Percentiles rank a stretch among this genome's conserved stretches.
Conservation (phyloP, 129 eudicot genomes). For the Pseudognaphalium luteoalbum region DNA sequence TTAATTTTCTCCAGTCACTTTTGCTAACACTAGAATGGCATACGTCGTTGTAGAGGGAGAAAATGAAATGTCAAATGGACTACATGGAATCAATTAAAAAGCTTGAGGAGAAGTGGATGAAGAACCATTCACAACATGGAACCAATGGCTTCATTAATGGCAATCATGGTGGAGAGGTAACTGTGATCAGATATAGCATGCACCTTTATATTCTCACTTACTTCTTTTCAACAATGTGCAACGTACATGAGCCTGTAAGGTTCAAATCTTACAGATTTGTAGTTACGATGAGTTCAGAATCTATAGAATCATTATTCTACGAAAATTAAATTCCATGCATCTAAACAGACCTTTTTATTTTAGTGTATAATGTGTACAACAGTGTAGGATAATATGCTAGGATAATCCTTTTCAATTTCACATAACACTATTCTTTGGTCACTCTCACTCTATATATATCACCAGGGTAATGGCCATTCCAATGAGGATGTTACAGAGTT, state of each 20-base stretch:
- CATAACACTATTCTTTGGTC: constrained; percentile 15
- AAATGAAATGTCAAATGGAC: constrained; percentile 92
- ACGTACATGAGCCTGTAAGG: neutral
- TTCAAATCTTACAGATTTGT: neutral
- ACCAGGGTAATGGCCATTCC: constrained; percentile 44
- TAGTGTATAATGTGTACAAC: neutral
- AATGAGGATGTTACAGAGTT: constrained; percentile 59
- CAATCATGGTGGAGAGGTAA: constrained; percentile 56
- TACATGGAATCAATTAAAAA: constrained; percentile 96
- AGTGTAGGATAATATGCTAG: neutral
- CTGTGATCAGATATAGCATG: constrained; percentile 10
- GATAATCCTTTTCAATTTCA: neutral
- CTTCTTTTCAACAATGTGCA: neutral
- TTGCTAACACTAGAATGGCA: constrained; percentile 14
- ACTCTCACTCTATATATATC: constrained; percentile 10
- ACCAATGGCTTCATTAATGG: constrained; percentile 56
- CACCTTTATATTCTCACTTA: neutral
- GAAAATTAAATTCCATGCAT: neutral
- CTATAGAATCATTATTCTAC: neutral
- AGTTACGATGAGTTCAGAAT: neutral
- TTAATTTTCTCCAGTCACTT: constrained; percentile 16
- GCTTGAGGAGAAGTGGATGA: constrained; percentile 95
- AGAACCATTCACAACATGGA: constrained; percentile 65
- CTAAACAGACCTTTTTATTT: neutral
- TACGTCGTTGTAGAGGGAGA: constrained; percentile 69